Conservation (phyloP, 2,329 filamentous ascomycete species). For the Sarocladium oryzae region DNA sequence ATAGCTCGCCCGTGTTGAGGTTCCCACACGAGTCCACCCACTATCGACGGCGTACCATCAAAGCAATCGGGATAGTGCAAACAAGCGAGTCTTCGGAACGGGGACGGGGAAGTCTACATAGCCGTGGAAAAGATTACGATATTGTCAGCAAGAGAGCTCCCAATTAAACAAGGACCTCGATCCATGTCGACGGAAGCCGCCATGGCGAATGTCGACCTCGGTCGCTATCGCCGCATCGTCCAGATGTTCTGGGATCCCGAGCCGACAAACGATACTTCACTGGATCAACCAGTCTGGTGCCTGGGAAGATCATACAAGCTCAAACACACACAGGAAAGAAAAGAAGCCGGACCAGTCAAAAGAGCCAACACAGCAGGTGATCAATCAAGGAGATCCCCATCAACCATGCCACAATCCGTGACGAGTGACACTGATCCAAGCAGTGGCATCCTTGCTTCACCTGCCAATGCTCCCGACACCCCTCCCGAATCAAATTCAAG, state of each 20-base stretch:
- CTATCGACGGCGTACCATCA: too few relatives aligned
- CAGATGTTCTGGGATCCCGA: conserved; percentile 91
- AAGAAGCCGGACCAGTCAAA: not conserved
- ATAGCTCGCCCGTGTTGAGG: too few relatives aligned
- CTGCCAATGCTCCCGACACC: conserved; percentile 32
- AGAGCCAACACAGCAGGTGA: not conserved
- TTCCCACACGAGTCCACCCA: too few relatives aligned
- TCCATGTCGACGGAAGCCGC: conserved; percentile 25
- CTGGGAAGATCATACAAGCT: conserved; percentile 52
- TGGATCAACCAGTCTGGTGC: conserved; percentile 75
- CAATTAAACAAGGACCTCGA: not conserved
- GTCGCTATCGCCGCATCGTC: conserved; percentile 72
- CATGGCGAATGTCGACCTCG: conserved; percentile 60
- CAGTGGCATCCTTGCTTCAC: conserved; percentile 11
- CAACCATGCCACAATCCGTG: conserved; percentile 15
- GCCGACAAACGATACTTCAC: conserved; percentile 67
- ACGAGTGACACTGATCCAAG: conserved; percentile 14
- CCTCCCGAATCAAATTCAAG: conserved; percentile 42
- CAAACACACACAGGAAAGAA: conserved; percentile 14
- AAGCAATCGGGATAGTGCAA: too few relatives aligned
- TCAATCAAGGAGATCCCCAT: conserved; percentile 18
- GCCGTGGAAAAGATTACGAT: too few relatives aligned
- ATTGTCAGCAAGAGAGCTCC: too few relatives aligned
- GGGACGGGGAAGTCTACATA: too few relatives aligned
- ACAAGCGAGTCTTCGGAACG: too few relatives aligned